Base-by-base conservation (phyloP, 139 green algal species). In the Chlamydomonas sp. region DNA sequence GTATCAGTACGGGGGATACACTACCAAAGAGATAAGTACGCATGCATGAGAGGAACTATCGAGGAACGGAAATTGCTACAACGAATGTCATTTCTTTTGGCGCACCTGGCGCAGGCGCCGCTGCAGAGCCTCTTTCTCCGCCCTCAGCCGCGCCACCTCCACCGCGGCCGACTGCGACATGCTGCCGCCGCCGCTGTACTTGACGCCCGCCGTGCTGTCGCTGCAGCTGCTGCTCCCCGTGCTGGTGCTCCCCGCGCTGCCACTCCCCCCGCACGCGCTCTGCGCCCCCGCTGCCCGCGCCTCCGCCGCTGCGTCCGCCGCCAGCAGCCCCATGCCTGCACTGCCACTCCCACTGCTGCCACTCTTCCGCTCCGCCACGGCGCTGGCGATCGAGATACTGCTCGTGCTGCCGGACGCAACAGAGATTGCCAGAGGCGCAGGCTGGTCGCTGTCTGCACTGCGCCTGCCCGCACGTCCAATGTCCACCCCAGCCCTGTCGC, bases 91-190 rank as follows among this genome's bases (percentile, higher is more conserved):
- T 69, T 9, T 18, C 17, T 49, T 57, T 5, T 31, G 1, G 49
- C 66, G n/a, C 57, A 88, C 84, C 84, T 71, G 71, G 18, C 84
- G 74, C 57, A 88, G 64, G 0, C 63, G 63, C 10, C 75, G 75
- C 57, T 77, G 84, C 49, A 88, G 84, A 1, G 18, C 18, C 64
- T 88, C 75, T 16, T 77, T 77, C 57, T 88, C 84, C n/a, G 84
- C 63, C 63, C 31, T 77, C 4, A 88, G 84, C 57, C 84, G 64
- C 57, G 84, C 84, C 68, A 87, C 83, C 1, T 87, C 83, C 31
- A 49, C 31, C 31, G 31, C 68, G 14, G 68, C 68, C 68, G 68
- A 12, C 15, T 12, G 14, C 68, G 68, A 12, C 14, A n/a, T 49
- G 68, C 66, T 71, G 66, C 66, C 66, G 66, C 66, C 66, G 12